Evolutionary conservation across 371 early-diverging fungal species (phyloP), one percentile per base, ranked within the genome.

Genomic region (Zychaea mexicana): DNA sequence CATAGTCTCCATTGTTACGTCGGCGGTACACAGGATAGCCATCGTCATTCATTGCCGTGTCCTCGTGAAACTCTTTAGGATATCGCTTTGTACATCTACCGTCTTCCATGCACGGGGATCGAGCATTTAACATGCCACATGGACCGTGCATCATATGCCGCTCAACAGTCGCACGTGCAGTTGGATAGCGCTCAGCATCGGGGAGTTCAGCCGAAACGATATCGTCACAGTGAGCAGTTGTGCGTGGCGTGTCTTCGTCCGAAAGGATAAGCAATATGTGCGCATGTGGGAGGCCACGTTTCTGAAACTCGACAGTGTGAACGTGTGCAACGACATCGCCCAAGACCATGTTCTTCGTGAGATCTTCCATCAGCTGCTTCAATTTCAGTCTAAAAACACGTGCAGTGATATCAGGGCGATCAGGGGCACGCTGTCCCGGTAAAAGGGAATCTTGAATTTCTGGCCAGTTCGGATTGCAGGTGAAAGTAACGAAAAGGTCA

Each of bases 131-230:
- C 12, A 12, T 5, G 12, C 33, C 33, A 33, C 75, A 77, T 27
- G 72, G 72, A 3, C 70, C 74, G 65, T 77, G 76, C 17, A 77
- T 56, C 73, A 80, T 76, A 2, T 49, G 24, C 4, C 22, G 64
- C 4, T 15, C 59, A 0, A 80, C 73, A 13, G 71, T 74, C 27
- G 69, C 60, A 39, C 69, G 71, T 36, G 64, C 52, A 8, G 57
- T 33, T 8, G 77, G 76, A 54, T 67, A 21, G 3, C 0, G 1
- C 3, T 24, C 26, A 13, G 10, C 57, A 54, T 76, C 69, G 0
- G 73, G 76, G 17, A 75, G 61, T n/a, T 76, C 72, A 15, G 77
- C 78, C 3, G 66, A 70, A 0, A 76, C 53, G 19, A 74, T 61
- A 0, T 12, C 30, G 42, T 77, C 71, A 66, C 52, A 61, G 21